Percentiles rank a stretch among this genome's conserved stretches.
Evolutionary conservation across 768 basidiomycete species (phyloP).

Genomic region (Neoboletus subvelutipes): DNA sequence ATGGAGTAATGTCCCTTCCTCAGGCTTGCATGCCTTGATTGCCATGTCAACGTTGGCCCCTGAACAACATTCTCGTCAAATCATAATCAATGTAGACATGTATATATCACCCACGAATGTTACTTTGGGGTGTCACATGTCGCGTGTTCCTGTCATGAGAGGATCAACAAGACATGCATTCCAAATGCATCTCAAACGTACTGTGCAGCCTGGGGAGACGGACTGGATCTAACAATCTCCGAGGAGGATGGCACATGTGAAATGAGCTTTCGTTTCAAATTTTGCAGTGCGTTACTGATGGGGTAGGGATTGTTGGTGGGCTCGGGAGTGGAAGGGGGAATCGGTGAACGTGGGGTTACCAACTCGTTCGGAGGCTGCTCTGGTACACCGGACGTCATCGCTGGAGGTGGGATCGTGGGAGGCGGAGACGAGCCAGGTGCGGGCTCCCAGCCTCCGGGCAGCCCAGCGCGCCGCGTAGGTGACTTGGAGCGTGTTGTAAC

Average conservation of each 20-base stretch:
- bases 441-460: conserved; percentile 27
- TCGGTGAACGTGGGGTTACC: not conserved
- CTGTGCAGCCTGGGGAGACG: conserved; percentile 20
- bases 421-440: conserved; percentile 14
- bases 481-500: conserved; percentile 18
- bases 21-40: conserved; percentile 68
- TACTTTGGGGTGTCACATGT: conserved; percentile 41
- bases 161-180: not conserved
- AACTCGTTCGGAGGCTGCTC: conserved; percentile 10
- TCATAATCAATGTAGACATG: not conserved
- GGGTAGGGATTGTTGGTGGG: conserved; percentile 3
- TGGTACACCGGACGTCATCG: not conserved
- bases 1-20: conserved; percentile 57
- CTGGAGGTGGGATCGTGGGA: not conserved
- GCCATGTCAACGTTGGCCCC: conserved; percentile 70
- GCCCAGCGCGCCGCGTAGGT: conserved; percentile 16
- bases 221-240: conserved; percentile 13
- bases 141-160: conserved; percentile 17
- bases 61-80: conserved; percentile 8
- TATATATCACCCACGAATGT: conserved; percentile 38
- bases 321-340: conserved; percentile 3
- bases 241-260: conserved; percentile 21
- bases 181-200: conserved; percentile 3
- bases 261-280: conserved; percentile 27
- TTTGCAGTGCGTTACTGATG: conserved; percentile 25